These are phyloP conservation scores for Aphanomyces cochlioides DNA, from an alignment of 352 stramenopile genomes.

Conservation along the genomic window DNA sequence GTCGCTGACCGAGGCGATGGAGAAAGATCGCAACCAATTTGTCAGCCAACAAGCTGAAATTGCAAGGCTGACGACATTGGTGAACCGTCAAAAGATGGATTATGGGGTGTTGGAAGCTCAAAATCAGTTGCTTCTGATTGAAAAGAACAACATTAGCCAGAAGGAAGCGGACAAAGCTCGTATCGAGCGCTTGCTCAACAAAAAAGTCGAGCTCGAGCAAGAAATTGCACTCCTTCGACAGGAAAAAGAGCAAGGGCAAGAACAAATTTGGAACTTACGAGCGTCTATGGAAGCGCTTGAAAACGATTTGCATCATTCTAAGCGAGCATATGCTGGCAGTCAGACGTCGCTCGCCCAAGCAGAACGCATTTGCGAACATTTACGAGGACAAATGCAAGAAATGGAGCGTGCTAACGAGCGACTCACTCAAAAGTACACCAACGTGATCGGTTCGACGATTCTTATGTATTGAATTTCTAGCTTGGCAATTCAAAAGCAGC, in stretches of 20 bases:
- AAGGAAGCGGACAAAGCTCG: constrained; percentile 72
- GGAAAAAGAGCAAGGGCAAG: constrained; percentile 57
- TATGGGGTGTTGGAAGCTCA: constrained; percentile 61
- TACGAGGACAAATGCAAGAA: constrained; percentile 60
- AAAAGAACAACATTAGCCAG: constrained; percentile 77
- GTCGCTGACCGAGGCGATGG: constrained; percentile 45
- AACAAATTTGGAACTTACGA: constrained; percentile 64
- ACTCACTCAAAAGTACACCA: constrained; percentile 55
- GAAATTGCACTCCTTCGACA: constrained; percentile 52
- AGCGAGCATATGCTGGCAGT: constrained; percentile 68
- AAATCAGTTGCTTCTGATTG: constrained; percentile 54
- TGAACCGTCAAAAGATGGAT: constrained; percentile 62
- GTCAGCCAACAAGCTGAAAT: constrained; percentile 43
- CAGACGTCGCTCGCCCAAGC: constrained; percentile 75
- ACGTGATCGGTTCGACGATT: neutral
- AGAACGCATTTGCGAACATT: constrained; percentile 62
- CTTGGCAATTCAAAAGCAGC: constrained; percentile 55
- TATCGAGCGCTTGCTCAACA: constrained; percentile 69
- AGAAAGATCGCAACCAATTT: constrained; percentile 56
- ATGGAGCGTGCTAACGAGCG: constrained; percentile 76
- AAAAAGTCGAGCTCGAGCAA: constrained; percentile 74
- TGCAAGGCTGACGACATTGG: constrained; percentile 36
- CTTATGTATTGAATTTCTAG: constrained; percentile 31
- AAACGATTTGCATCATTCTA: constrained; percentile 70
- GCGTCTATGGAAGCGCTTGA: constrained; percentile 67